phyloP scores from a whole-genome alignment of 2,329 filamentous ascomycete genomes.

The Fusarium sulawesiense region DNA sequence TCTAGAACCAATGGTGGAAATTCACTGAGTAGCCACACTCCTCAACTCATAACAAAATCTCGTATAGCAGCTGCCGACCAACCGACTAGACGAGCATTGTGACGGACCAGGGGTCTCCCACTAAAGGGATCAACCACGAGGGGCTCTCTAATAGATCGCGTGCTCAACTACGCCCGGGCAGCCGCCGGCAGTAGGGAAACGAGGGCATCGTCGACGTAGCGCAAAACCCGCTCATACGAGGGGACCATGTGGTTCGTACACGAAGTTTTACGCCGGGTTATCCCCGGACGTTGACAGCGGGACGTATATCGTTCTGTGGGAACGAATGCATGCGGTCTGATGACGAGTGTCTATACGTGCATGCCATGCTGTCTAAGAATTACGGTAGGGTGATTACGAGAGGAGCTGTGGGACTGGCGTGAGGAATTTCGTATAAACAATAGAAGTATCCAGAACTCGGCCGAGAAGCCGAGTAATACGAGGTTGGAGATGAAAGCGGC shows the following conservation, averaged over 20 bases:
- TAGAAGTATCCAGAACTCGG: conserved; percentile 5
- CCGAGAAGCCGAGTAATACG: conserved; percentile 20
- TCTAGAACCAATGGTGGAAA: conserved; percentile 50
- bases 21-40: conserved; percentile 51
- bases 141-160: conserved; percentile 35
- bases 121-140: conserved; percentile 47
- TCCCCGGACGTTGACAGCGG: conserved; percentile 52
- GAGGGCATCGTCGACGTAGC: conserved; percentile 47
- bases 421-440: conserved; percentile 30
- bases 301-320: conserved; percentile 48
- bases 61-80: conserved; percentile 40
- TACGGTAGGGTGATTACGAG: conserved; percentile 45
- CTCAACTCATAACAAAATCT: conserved; percentile 51
- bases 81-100: conserved; percentile 44
- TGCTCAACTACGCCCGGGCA: conserved; percentile 43
- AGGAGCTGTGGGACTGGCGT: conserved; percentile 49
- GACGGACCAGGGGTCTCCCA: conserved; percentile 43
- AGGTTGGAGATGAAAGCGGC: conserved; percentile 11
- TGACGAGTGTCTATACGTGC: conserved; percentile 34
- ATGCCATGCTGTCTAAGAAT: conserved; percentile 40
- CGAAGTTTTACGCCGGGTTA: conserved; percentile 55
- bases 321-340: conserved; percentile 43
- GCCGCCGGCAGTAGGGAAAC: conserved; percentile 30
- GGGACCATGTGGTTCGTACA: conserved; percentile 48
- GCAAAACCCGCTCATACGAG: conserved; percentile 48